Evolutionary conservation across 1,284 basidiomycete species (phyloP), one percentile per base, ranked within the genome.

Genomic region (Psilocybe mexicana): DNA sequence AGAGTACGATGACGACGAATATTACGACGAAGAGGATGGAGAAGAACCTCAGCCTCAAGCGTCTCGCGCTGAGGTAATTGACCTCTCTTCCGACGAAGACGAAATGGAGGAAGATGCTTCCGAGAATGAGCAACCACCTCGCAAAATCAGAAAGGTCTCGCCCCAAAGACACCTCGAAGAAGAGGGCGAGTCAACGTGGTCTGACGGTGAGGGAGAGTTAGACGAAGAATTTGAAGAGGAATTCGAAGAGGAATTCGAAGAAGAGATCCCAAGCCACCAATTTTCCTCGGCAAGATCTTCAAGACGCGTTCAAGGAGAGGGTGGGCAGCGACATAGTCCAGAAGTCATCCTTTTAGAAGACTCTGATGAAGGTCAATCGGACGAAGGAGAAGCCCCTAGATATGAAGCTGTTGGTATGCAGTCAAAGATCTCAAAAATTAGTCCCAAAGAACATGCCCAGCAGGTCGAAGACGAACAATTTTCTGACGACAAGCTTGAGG

Each of bases 1-100:
- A 6, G 46, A 58, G n/a, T 54, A 38, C n/a, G 48, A 55, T 10
- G 53, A 52, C 7, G 52, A 54, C 3, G 49, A 57, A 43, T 52
- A 52, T 43, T 30, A 55, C 43, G 54, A 56, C n/a, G 40, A 53
- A 12, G 14, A 33, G 4, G 52, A 53, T 14, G 7, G 18, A 8
- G 30, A 33, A 18, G 18, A 18, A 18, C 18, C 18, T 18, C 18
- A 18, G 2, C 28, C 25, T 12, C 23, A 52, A 53, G 26, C 33
- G 26, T 28, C 23, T 44, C 18, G 6, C 28, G 18, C 30, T 23
- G 43, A 53, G 23, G 42, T 44, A 23, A 43, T 33, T 23, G 52
- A 53, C 12, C 33, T 53, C 44, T 28, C 43, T 11, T 28, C 42
- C 2, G 43, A 48, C 33, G 23, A 23, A 26, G 49, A 52, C 24